Conservation (phyloP, 352 stramenopile genomes). For the Phytophthora cryptogea region DNA sequence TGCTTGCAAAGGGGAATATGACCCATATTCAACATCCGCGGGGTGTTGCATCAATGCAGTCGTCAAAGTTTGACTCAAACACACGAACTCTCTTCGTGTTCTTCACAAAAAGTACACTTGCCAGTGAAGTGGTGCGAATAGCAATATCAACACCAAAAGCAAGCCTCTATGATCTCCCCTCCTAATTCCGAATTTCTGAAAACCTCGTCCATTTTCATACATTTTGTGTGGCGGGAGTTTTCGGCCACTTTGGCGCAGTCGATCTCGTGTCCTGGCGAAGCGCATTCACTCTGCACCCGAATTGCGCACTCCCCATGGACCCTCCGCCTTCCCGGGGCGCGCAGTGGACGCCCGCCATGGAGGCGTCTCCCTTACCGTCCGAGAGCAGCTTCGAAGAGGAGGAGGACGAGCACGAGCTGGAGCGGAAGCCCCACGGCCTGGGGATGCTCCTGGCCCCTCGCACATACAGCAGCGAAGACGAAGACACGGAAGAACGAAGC, state of each 20-base stretch:
- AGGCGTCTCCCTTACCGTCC: slow-evolving; percentile 13
- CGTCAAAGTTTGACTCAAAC: no score
- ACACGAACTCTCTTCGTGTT: no score
- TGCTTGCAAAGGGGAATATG: no score
- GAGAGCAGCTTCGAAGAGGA: slow-evolving; percentile 26
- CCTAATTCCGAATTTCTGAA: no score
- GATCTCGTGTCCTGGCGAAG: not conserved
- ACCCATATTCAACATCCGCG: no score
- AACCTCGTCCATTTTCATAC: no score
- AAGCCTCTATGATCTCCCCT: no score
- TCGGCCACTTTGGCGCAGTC: not conserved
- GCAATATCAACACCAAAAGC: no score
- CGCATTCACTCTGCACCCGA: not conserved
- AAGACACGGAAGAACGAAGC: not conserved
- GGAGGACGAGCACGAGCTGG: slow-evolving; percentile 4
- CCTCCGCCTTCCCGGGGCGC: not conserved
- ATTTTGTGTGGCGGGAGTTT: not conserved
- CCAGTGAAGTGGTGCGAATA: no score
- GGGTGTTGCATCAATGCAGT: no score
- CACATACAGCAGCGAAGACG: slow-evolving; percentile 36
- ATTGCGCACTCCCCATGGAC: not conserved
- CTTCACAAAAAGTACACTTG: no score
- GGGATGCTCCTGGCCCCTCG: slow-evolving; percentile 28
- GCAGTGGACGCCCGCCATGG: slow-evolving; percentile 22
- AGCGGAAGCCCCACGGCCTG: slow-evolving; percentile 6